Evolutionary conservation across 2,329 filamentous ascomycete species (phyloP).

Genomic region (Ilyonectria robusta): DNA sequence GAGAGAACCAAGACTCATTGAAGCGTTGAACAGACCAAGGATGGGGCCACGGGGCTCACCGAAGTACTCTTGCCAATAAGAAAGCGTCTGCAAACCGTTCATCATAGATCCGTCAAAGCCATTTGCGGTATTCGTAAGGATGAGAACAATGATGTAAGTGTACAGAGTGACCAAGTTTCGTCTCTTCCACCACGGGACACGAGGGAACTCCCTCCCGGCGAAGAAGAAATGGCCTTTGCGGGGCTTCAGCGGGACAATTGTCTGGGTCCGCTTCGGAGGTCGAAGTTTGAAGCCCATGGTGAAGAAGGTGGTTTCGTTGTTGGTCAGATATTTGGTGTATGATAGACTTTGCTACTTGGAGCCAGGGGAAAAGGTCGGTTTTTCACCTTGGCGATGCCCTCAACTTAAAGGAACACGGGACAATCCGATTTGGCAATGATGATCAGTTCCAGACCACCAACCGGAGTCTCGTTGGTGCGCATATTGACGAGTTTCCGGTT

Average conservation of each 20-base stretch:
- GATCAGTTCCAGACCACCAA: not conserved
- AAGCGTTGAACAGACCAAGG: constrained; percentile 21
- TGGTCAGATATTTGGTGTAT: not conserved
- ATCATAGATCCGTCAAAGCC: constrained; percentile 18
- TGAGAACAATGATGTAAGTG: constrained; percentile 16
- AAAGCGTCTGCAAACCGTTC: constrained; percentile 14
- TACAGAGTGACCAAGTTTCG: constrained; percentile 17
- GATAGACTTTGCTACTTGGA: not conserved
- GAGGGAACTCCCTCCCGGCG: constrained; percentile 12
- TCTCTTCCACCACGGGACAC: constrained; percentile 18
- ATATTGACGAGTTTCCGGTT: not conserved
- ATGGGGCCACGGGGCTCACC: constrained; percentile 11
- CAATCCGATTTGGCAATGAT: not conserved
- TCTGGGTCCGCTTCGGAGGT: constrained; percentile 10
- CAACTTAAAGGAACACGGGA: not conserved
- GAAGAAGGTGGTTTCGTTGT: not conserved
- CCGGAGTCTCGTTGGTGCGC: not conserved
- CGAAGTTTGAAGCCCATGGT: constrained; percentile 16
- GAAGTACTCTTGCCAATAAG: constrained; percentile 23
- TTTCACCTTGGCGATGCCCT: not conserved
- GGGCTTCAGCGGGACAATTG: constrained; percentile 15
- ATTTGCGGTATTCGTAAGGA: constrained; percentile 19
- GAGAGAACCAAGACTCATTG: constrained; percentile 21
- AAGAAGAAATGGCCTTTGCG: constrained; percentile 21
- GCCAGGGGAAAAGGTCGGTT: not conserved